Conservation (phyloP, 148 eudicot genomes). For the Agrostemma githago region DNA sequence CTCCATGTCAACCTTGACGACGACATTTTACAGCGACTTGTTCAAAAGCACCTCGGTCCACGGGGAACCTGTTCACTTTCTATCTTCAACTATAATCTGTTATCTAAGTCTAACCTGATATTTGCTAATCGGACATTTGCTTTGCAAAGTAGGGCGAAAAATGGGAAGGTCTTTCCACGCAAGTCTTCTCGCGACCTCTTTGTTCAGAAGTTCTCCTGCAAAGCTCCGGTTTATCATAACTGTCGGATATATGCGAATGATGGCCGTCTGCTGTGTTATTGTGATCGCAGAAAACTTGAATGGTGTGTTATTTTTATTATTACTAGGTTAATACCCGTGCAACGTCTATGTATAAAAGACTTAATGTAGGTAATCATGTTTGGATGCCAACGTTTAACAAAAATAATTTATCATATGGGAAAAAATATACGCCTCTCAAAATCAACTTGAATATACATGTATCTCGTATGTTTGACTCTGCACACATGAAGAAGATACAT, state of each 20-base stretch:
- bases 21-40: constrained; percentile 43
- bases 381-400: no score
- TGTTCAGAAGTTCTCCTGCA: constrained; percentile 96
- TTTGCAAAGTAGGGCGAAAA: constrained; percentile 42
- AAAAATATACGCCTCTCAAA: no score
- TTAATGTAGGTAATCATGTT: no score
- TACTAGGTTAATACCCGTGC: no score
- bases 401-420: no score
- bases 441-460: no score
- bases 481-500: no score
- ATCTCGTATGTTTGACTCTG: no score
- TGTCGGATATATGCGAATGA: constrained; percentile 96
- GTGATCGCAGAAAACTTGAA: constrained; percentile 92
- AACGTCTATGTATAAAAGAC: no score
- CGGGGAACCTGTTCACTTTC: constrained; percentile 77
- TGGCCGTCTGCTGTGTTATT: constrained; percentile 84
- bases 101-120: constrained; percentile 49
- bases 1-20: constrained; percentile 37
- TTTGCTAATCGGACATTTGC: constrained; percentile 32
- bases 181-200: constrained; percentile 78
- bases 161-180: constrained; percentile 45
- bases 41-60: constrained; percentile 63
- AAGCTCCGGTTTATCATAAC: constrained; percentile 94
- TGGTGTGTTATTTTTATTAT: constrained; percentile 52
- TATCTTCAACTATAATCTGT: constrained; percentile 58